Evolutionary conservation across 2,329 filamentous ascomycete genomes (phyloP).

Genomic region (Meredithiella fracta): DNA sequence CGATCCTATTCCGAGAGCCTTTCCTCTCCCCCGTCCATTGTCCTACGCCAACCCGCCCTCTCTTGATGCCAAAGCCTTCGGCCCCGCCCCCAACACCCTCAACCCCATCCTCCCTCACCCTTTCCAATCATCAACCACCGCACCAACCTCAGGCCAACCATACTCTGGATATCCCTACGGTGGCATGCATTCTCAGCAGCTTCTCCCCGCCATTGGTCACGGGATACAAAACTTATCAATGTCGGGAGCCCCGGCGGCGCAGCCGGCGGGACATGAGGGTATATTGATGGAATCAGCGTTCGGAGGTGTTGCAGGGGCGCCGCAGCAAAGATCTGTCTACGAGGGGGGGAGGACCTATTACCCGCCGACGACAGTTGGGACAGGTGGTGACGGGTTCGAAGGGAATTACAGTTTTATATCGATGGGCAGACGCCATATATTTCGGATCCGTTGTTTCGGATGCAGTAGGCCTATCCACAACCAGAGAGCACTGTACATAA

Average conservation of each 20-base stretch:
- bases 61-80: neutral
- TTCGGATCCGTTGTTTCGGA: neutral
- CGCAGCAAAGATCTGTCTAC: neutral
- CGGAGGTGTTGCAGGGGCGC: neutral
- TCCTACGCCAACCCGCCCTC: neutral
- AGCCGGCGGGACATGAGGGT: neutral
- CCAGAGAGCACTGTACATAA: too few species aligned
- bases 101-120: neutral
- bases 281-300: neutral
- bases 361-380: constrained; percentile 17
- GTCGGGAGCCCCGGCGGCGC: neutral
- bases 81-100: neutral
- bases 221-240: neutral
- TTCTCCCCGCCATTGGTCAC: neutral
- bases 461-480: neutral
- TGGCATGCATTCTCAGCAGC: neutral
- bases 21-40: neutral
- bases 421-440: constrained; percentile 20
- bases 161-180: neutral
- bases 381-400: constrained; percentile 30
- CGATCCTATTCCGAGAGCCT: neutral
- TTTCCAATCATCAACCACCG: neutral
- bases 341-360: neutral
- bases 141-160: neutral
- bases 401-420: constrained; percentile 29